Evolutionary conservation across 129 eudicot species (phyloP).

Genomic region (Flaveria sonorensis): DNA sequence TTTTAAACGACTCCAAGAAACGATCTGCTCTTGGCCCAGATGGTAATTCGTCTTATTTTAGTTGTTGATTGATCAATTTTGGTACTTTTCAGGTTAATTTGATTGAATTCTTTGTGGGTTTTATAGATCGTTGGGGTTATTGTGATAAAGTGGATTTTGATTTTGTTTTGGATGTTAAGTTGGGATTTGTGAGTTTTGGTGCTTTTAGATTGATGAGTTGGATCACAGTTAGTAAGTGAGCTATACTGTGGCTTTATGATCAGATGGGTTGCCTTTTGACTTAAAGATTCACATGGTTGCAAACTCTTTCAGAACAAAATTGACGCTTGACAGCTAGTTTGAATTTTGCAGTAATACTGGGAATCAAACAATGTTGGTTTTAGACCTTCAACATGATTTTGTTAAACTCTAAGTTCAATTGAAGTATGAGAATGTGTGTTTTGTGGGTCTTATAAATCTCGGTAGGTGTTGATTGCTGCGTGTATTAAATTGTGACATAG

Average conservation of each 20-base stretch:
- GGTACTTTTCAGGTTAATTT: background rate
- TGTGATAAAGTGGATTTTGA: background rate
- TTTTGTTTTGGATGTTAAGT: background rate
- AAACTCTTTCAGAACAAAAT: background rate
- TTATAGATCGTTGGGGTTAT: constrained; percentile 7
- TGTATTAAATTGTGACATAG: too few species aligned
- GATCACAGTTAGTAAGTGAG: too few species aligned
- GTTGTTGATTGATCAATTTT: background rate
- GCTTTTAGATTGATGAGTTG: constrained; percentile 9
- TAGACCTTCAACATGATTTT: background rate
- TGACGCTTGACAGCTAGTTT: background rate
- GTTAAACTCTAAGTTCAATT: background rate
- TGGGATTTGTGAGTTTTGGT: background rate
- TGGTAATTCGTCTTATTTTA: constrained; percentile 40
- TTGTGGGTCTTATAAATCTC: background rate
- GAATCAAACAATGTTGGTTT: constrained; percentile 17
- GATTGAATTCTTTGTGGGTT: constrained; percentile 18
- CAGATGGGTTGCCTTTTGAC: background rate
- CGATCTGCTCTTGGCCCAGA: constrained; percentile 88
- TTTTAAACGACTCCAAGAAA: constrained; percentile 71
- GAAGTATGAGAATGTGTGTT: background rate
- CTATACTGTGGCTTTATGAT: background rate
- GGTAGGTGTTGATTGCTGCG: too few species aligned
- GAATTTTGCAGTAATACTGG: background rate
- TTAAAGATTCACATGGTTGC: background rate